phyloP scores from a whole-genome alignment of 345 rosid species.

The Eucalyptus tenuipes region DNA sequence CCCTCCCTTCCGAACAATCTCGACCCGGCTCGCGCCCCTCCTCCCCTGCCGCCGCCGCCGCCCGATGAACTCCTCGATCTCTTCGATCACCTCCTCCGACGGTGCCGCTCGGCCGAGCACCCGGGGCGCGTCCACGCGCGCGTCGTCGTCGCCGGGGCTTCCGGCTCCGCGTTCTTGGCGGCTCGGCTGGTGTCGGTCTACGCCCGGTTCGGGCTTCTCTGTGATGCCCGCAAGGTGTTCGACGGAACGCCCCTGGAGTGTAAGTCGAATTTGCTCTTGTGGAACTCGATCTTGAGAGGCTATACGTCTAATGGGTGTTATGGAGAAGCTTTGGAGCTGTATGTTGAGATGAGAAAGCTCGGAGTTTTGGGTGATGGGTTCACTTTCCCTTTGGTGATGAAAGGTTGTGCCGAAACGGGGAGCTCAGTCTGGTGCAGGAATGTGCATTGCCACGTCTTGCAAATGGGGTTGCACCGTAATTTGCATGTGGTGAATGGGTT shows the following conservation, averaged over 20 bases:
- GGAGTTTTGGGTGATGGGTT: constrained; percentile 49
- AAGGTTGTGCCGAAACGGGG: constrained; percentile 27
- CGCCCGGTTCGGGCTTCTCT: constrained; percentile 25
- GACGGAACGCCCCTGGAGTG: constrained; percentile 13
- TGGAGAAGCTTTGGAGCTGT: constrained; percentile 29
- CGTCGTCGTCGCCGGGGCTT: constrained; percentile 12
- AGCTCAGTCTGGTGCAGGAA: constrained; percentile 9
- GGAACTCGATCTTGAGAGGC: constrained; percentile 49
- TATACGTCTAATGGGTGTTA: constrained; percentile 26
- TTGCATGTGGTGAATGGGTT: constrained; percentile 53
- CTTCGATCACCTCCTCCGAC: constrained; percentile 27
- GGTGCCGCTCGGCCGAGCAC: constrained; percentile 13
- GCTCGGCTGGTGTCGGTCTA: constrained; percentile 40
- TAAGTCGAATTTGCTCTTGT: constrained; percentile 24
- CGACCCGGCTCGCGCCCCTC: neutral
- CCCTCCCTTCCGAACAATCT: neutral
- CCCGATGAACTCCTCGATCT: constrained; percentile 4
- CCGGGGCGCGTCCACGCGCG: constrained; percentile 32
- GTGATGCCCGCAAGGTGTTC: constrained; percentile 37
- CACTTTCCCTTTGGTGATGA: constrained; percentile 39
- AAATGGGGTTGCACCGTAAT: constrained; percentile 25
- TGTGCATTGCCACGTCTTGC: constrained; percentile 40
- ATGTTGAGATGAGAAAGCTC: constrained; percentile 27
- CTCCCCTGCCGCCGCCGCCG: neutral
- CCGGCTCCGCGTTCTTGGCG: constrained; percentile 36